Base-by-base conservation (phyloP, 495 filamentous ascomycete genomes). In the Cudoniella acicularis region DNA sequence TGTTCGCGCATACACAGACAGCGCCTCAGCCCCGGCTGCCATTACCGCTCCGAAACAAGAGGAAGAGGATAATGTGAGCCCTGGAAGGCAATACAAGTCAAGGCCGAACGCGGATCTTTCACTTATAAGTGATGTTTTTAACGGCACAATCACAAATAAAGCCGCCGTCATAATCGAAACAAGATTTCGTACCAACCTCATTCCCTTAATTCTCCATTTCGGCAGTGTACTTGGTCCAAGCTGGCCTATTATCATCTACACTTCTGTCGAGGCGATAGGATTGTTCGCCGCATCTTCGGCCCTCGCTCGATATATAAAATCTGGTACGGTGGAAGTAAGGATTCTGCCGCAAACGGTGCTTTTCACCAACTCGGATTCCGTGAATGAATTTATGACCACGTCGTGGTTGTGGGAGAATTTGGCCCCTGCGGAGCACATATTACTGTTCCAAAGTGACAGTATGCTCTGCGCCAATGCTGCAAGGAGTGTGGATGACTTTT, bases 371-470 rank as follows among this genome's bases (percentile, higher is more conserved):
- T 51, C 49, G 2, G 62, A 64, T 25, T 66, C 49, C 48, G 59
- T 63, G 55, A 56, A 51, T 30, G 48, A 48, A 9, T 63, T 64
- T 53, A 54, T 66, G 41, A 49, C 55, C n/a, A 21, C 56, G 27
- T 46, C 54, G 0, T 70, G 68, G 63, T 43, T 73, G 1, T 73
- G 69, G 69, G 61, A 70, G 16, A 54, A 63, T 26, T 55, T 73
- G 24, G 61, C 59, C 22, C 66, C 69, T 0, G 68, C 66, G 17
- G 51, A 55, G 24, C 64, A 65, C 50, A 59, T 73, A 21, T 56
- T 73, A 16, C 52, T 71, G 4, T 73, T 73, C 56, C 69, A 73
- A 56, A 57, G 60, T 24, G 70, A 73, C 57, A 67, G 62, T 47
- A 69, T 73, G 53, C 49, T 73, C 4, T 73, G 70, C 55, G 59